phyloP scores from a whole-genome alignment of 1,284 basidiomycete species.

The Trichosporon asahii region DNA sequence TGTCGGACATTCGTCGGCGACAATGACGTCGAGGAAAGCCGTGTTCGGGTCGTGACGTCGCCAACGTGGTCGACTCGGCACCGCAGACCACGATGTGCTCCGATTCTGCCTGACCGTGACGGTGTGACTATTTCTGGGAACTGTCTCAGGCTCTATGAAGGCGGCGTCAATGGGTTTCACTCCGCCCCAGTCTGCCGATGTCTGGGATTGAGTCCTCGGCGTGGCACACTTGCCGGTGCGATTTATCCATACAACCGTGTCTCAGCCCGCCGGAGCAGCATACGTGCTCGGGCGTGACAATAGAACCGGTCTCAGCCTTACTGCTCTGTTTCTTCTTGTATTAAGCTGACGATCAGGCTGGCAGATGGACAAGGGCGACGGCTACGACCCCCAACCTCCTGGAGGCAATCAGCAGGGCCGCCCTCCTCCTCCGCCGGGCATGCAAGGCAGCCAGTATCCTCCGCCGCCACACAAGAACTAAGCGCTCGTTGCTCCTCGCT shows the following conservation, averaged over 20 bases:
- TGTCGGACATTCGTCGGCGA: too few relatives aligned
- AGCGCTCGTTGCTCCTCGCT: neutral
- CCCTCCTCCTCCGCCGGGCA: neutral
- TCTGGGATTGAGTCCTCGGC: neutral
- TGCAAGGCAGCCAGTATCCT: constrained; percentile 10
- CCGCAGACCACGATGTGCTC: neutral
- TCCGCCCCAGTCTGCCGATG: neutral
- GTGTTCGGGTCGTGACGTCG: too few relatives aligned
- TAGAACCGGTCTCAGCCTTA: too few relatives aligned
- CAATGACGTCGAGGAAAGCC: too few relatives aligned
- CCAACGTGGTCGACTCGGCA: too few relatives aligned
- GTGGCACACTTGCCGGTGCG: neutral
- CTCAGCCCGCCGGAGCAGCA: neutral
- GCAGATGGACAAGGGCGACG: constrained; percentile 26
- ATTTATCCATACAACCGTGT: too few relatives aligned
- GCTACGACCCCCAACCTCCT: constrained; percentile 24
- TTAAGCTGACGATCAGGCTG: constrained; percentile 15
- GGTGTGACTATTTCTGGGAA: neutral
- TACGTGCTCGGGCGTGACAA: too few relatives aligned
- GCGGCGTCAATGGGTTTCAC: neutral
- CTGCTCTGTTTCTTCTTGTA: neutral
- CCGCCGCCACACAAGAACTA: constrained; percentile 21
- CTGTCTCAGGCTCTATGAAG: neutral
- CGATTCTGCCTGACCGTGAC: neutral
- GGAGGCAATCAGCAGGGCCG: constrained; percentile 5